A percentile compares a stretch with the other conserved stretches of the same genome.
Conservation (phyloP, 129 eudicot genomes). For the Ambrosia trifida region DNA sequence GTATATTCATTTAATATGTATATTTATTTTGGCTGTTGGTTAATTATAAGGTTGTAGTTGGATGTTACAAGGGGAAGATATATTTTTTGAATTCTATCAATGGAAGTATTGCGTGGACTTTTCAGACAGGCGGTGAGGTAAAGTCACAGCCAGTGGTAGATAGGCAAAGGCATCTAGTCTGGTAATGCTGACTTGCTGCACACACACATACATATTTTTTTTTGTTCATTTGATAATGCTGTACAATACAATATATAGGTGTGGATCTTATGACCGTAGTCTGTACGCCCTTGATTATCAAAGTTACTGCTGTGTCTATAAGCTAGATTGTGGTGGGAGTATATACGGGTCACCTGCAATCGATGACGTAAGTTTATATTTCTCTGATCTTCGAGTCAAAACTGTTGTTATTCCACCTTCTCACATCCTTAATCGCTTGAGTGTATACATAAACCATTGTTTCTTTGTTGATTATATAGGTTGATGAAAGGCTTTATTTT, state of each 20-base stretch:
- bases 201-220: not conserved
- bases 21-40: not conserved
- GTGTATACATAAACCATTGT: conserved; percentile 1
- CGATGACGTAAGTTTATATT: conserved; percentile 53
- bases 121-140: conserved; percentile 77
- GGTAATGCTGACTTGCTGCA: conserved; percentile 45
- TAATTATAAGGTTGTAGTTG: conserved; percentile 63
- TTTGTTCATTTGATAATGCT: conserved; percentile 3
- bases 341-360: conserved; percentile 84
- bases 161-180: conserved; percentile 69
- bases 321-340: conserved; percentile 78
- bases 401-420: not conserved
- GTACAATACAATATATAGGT: conserved; percentile 43
- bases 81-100: conserved; percentile 65
- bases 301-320: conserved; percentile 55
- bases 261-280: conserved; percentile 89
- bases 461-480: conserved; percentile 38
- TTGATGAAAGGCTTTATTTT: conserved; percentile 60
- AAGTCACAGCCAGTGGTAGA: conserved; percentile 89
- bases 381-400: conserved; percentile 5
- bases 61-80: conserved; percentile 86
- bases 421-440: not conserved
- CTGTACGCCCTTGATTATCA: conserved; percentile 80
- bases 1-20: not conserved
- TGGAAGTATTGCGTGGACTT: conserved; percentile 76